These are phyloP conservation scores for Cladosporium sp. DNA, from an alignment of 2,329 filamentous ascomycete genomes.

Conservation along the genomic window DNA sequence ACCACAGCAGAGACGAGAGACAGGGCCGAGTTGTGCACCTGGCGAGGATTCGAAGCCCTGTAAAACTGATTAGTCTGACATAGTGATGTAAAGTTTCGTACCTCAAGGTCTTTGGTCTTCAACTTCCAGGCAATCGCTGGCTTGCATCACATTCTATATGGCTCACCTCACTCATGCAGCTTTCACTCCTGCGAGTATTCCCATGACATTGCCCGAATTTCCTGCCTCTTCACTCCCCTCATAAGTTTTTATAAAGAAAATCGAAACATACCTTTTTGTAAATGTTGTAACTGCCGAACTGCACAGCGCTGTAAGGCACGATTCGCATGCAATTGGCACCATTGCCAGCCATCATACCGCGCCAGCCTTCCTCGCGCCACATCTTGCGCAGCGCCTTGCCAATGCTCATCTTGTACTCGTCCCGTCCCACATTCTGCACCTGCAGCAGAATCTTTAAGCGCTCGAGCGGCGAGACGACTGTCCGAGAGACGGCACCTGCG, in stretches of 20 bases:
- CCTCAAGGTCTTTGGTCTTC: background rate
- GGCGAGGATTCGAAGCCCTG: constrained; percentile 69
- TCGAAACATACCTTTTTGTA: constrained; percentile 74
- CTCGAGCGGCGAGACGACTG: constrained; percentile 93
- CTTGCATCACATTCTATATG: background rate
- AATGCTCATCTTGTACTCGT: constrained; percentile 91
- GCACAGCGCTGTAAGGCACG: constrained; percentile 94
- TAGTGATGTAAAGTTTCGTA: background rate
- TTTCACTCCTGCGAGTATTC: background rate
- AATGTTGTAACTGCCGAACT: constrained; percentile 96
- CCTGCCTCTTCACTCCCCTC: background rate
- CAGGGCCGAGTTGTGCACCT: constrained; percentile 67
- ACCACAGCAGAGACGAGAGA: constrained; percentile 80
- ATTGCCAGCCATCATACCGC: constrained; percentile 95
- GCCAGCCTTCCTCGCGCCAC: constrained; percentile 95
- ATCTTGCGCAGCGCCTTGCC: constrained; percentile 87
- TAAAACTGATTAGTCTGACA: constrained; percentile 32
- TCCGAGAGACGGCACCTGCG: constrained; percentile 93
- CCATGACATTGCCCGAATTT: background rate
- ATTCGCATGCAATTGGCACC: constrained; percentile 98
- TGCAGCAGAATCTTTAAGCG: constrained; percentile 97
- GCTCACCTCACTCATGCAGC: too few relatives aligned
- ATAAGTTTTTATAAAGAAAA: background rate
- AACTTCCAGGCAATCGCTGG: background rate
- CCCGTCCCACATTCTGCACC: constrained; percentile 82